Percentiles rank a stretch among this genome's conserved stretches.
phyloP scores from a whole-genome alignment of 371 early-diverging fungal species.

The Mortierella sp. region DNA sequence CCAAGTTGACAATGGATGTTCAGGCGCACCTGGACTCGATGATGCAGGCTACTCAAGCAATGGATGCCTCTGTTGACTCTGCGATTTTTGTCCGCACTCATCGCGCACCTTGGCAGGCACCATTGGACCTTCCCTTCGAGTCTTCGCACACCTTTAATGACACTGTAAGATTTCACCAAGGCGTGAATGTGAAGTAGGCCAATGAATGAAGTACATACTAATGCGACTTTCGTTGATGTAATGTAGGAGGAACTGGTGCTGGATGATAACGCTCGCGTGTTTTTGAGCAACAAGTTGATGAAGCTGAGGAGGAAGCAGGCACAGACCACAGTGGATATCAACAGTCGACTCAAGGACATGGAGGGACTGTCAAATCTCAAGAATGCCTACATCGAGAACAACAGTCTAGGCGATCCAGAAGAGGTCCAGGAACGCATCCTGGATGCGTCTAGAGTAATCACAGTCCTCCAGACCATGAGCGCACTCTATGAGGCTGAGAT shows the following conservation, averaged over 20 bases:
- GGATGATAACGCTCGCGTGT: constrained; percentile 70
- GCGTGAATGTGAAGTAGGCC: neutral
- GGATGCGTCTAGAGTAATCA: constrained; percentile 64
- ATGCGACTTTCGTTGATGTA: neutral
- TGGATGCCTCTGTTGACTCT: constrained; percentile 68
- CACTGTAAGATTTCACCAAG: constrained; percentile 36
- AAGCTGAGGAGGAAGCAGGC: constrained; percentile 67
- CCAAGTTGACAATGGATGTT: constrained; percentile 57
- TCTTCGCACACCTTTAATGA: constrained; percentile 57
- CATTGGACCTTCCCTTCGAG: constrained; percentile 58
- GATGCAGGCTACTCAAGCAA: constrained; percentile 51
- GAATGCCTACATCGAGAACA: constrained; percentile 61
- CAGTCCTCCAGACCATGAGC: constrained; percentile 66
- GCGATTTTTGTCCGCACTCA: constrained; percentile 63
- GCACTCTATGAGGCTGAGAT: constrained; percentile 68
- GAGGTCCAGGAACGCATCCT: constrained; percentile 63
- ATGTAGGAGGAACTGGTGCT: constrained; percentile 67
- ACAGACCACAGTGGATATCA: constrained; percentile 64
- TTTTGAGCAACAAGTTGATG: constrained; percentile 73
- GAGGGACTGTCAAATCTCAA: constrained; percentile 63
- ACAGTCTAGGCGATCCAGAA: constrained; percentile 59
- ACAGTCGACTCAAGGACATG: constrained; percentile 60
- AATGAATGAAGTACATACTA: neutral
- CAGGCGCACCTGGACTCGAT: constrained; percentile 61
- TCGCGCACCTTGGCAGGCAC: constrained; percentile 54